Evolutionary conservation across 352 stramenopile genomes (phyloP).

Genomic region (Plasmopara viticola): DNA sequence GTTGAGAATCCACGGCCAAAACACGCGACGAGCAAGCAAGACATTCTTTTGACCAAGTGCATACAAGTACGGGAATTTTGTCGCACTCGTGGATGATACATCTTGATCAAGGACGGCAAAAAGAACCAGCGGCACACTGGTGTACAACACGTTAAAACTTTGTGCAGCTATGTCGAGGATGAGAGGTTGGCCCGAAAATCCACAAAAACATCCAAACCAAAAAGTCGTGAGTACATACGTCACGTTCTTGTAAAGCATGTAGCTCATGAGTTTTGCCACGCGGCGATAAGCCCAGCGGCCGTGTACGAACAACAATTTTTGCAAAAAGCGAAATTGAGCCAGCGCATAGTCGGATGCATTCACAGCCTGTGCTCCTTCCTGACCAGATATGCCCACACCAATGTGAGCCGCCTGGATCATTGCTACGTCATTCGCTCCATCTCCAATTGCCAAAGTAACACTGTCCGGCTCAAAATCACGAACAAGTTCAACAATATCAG

Average conservation of each 20-base stretch:
- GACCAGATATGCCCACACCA: conserved; percentile 88
- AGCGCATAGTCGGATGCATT: conserved; percentile 93
- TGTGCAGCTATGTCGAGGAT: conserved; percentile 74
- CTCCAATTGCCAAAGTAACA: conserved; percentile 90
- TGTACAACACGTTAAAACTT: conserved; percentile 83
- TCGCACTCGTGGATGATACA: conserved; percentile 54
- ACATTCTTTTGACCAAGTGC: conserved; percentile 63
- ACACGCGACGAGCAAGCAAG: conserved; percentile 49
- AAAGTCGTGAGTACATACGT: conserved; percentile 80
- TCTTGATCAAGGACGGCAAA: conserved; percentile 80
- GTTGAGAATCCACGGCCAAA: conserved; percentile 80
- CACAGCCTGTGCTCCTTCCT: conserved; percentile 90
- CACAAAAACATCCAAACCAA: conserved; percentile 76
- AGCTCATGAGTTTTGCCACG: conserved; percentile 89
- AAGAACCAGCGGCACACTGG: conserved; percentile 62
- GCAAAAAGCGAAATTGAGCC: conserved; percentile 91
- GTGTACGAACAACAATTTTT: conserved; percentile 89
- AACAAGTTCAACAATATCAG: conserved; percentile 75
- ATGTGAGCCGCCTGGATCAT: conserved; percentile 94
- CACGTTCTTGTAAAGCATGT: conserved; percentile 95
- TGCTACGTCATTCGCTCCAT: conserved; percentile 94
- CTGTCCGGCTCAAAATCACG: conserved; percentile 58
- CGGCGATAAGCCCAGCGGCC: conserved; percentile 90
- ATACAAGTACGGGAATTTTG: conserved; percentile 63
- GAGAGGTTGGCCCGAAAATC: conserved; percentile 72